Evolutionary conservation across 1,284 basidiomycete species (phyloP), one percentile per base, ranked within the genome.

Genomic region (Leccinum subrobustum): DNA sequence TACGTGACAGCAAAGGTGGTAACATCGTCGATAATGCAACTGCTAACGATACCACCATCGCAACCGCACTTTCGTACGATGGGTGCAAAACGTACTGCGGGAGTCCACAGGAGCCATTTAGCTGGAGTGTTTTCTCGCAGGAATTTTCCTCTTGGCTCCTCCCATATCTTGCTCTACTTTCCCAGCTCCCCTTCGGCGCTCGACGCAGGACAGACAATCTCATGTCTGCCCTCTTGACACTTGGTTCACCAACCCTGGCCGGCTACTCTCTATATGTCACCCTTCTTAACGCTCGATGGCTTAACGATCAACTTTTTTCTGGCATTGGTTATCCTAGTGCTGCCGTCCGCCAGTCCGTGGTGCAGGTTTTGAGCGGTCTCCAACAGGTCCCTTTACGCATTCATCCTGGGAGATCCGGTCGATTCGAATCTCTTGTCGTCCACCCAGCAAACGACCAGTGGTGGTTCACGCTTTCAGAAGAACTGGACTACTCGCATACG

Each of bases 111-210:
- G 73, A 74, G 52, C 51, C 71, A 7, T 79, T 79, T 62, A 35
- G 62, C 6, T 80, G 77, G 80, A 60, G 62, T 1, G 54, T 63
- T 4, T 81, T 81, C 60, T 75, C 77, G 0, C 75, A 77, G 57
- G 71, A 79, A 47, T 78, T 77, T 64, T 70, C 75, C 9, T 68
- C 75, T 0, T 81, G 80, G 79, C 70, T 81, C 2, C 61, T 81
- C 1, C 80, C 79, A 12, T 81, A 78, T 68, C 74, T 81, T 12
- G 77, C 79, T 2, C 64, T 71, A 1, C 56, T 81, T 14, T 79
- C 79, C 0, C 79, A 80, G 52, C 70, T 81, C 4, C 80, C 79
- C 1, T 81, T 78, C 44, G 78, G 78, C 16, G 69, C 74, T 27
- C 57, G 11, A 1, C 60, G 59, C 37, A 64, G 62, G 23, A 57